These are phyloP conservation scores for Hypoxylon crocopeplum DNA, from an alignment of 495 filamentous ascomycete species.

Conservation along the genomic window DNA sequence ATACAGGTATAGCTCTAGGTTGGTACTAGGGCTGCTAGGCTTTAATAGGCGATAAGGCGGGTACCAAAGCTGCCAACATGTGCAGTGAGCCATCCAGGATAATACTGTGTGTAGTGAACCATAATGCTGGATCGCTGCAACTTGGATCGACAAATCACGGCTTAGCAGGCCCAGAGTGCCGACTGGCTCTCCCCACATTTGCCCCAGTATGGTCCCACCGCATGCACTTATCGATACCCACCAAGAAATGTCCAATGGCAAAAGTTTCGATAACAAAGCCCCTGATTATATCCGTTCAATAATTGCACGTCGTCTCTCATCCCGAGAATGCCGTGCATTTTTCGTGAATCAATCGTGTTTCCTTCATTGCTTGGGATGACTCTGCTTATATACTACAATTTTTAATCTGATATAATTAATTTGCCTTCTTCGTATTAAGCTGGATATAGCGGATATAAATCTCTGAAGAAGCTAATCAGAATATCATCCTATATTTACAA, in stretches of 20 bases:
- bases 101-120: too few species aligned
- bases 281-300: conserved; percentile 11
- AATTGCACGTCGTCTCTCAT: neutral
- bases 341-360: neutral
- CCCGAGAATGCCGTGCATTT: conserved; percentile 19
- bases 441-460: neutral
- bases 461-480: neutral
- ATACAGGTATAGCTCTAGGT: too few species aligned
- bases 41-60: too few species aligned
- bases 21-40: too few species aligned
- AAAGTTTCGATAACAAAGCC: conserved; percentile 20
- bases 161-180: conserved; percentile 10
- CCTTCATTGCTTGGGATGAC: neutral
- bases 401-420: neutral
- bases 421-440: neutral
- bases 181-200: conserved; percentile 15
- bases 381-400: neutral
- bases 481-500: neutral
- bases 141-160: conserved; percentile 22
- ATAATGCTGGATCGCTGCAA: conserved; percentile 15
- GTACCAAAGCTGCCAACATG: too few species aligned
- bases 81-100: too few species aligned
- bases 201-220: too few species aligned
- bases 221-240: conserved; percentile 6
- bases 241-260: conserved; percentile 16